These are phyloP conservation scores for Suhomyces bokatorum DNA, from an alignment of 1,139 yeast species.

Conservation along the genomic window DNA sequence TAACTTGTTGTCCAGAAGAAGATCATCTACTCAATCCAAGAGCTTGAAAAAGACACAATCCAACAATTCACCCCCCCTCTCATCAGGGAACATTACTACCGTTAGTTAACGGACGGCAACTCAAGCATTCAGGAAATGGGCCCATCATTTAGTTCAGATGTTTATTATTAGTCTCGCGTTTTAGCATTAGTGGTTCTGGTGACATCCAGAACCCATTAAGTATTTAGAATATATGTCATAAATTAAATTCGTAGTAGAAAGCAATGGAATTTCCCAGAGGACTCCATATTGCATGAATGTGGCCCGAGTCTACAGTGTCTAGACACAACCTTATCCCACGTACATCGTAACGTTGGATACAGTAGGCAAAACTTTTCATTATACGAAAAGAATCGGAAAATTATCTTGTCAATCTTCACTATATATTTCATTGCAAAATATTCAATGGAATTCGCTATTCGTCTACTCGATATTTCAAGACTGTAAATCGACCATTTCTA, in stretches of 20 bases:
- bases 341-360: too few species aligned
- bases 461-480: too few species aligned
- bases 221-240: conserved; percentile 1
- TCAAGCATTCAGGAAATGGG: conserved; percentile 3
- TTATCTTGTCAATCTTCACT: too few species aligned
- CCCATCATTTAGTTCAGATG: conserved; percentile 9
- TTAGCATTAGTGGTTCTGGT: not conserved
- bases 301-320: not conserved
- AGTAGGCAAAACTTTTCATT: too few species aligned
- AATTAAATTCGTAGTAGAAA: not conserved
- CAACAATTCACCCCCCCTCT: conserved; percentile 4
- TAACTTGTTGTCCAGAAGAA: conserved; percentile 41
- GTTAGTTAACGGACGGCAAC: conserved; percentile 4
- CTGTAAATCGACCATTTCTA: too few species aligned
- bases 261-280: too few species aligned
- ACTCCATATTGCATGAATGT: too few species aligned
- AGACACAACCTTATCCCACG: too few species aligned
- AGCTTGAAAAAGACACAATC: conserved; percentile 14
- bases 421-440: too few species aligned
- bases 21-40: conserved; percentile 19
- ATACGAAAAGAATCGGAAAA: too few species aligned
- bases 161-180: conserved; percentile 8
- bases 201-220: not conserved
- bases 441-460: too few species aligned
- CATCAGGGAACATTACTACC: conserved; percentile 5